phyloP scores from a whole-genome alignment of 2,329 filamentous ascomycete species.

The Orbilia quercus region DNA sequence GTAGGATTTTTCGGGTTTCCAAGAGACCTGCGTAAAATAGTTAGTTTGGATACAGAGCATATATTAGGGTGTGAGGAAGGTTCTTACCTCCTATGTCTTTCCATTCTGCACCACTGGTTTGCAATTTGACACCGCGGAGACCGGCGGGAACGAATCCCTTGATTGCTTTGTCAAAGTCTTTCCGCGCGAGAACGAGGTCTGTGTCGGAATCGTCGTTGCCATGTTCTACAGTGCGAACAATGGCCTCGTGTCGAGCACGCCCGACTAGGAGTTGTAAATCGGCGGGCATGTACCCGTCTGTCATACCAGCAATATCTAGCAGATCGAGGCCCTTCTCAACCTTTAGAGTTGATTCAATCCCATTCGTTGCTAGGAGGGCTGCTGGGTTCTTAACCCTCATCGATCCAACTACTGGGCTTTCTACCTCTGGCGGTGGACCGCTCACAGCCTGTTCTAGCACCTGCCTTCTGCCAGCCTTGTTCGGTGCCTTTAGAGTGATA shows the following conservation, averaged over 20 bases:
- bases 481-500: constrained; percentile 85
- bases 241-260: constrained; percentile 87
- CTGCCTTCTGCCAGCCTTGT: constrained; percentile 86
- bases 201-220: constrained; percentile 66
- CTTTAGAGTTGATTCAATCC: constrained; percentile 68
- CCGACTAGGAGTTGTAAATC: constrained; percentile 87
- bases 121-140: constrained; percentile 90
- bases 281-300: constrained; percentile 97
- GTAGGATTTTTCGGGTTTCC: constrained; percentile 86
- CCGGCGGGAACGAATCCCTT: constrained; percentile 95
- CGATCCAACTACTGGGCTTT: constrained; percentile 65
- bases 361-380: constrained; percentile 62
- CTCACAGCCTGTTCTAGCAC: constrained; percentile 73
- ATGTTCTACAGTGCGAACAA: constrained; percentile 79
- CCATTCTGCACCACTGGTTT: constrained; percentile 92
- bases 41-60: background rate
- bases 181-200: constrained; percentile 73
- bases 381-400: constrained; percentile 61
- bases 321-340: constrained; percentile 84
- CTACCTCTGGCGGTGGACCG: constrained; percentile 69
- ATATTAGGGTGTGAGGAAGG: background rate
- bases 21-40: constrained; percentile 69
- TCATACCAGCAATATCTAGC: constrained; percentile 89
- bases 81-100: constrained; percentile 78
- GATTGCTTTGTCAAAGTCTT: constrained; percentile 85